Evolutionary conservation across 2,329 filamentous ascomycete species (phyloP).

Genomic region (Xylaria sp.): DNA sequence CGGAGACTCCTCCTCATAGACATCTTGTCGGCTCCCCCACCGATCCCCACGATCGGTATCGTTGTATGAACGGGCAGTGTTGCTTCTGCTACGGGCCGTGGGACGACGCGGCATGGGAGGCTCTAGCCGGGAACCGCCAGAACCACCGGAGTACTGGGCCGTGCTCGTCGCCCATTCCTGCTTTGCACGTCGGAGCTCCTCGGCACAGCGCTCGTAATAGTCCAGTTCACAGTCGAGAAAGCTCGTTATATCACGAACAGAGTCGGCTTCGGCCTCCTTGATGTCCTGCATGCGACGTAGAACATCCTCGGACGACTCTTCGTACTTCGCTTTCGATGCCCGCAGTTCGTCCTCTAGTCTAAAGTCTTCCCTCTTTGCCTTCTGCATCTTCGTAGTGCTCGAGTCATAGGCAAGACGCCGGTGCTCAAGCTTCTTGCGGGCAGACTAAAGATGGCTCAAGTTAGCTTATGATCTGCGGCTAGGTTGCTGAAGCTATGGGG

Average conservation of each 20-base stretch:
- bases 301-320: slow-evolving; percentile 92
- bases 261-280: slow-evolving; percentile 86
- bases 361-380: slow-evolving; percentile 92
- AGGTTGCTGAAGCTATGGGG: neutral
- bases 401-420: slow-evolving; percentile 90
- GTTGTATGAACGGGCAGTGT: slow-evolving; percentile 50
- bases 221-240: slow-evolving; percentile 89
- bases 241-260: slow-evolving; percentile 73
- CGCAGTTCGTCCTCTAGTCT: slow-evolving; percentile 90
- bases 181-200: slow-evolving; percentile 68
- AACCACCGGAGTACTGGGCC: slow-evolving; percentile 2
- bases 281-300: slow-evolving; percentile 93
- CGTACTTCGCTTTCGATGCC: slow-evolving; percentile 90
- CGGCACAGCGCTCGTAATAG: slow-evolving; percentile 88
- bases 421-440: slow-evolving; percentile 92
- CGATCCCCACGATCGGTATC: slow-evolving; percentile 42
- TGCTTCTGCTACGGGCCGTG: slow-evolving; percentile 47
- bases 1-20: slow-evolving; percentile 41
- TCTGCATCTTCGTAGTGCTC: slow-evolving; percentile 86
- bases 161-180: slow-evolving; percentile 46
- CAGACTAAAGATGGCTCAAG: slow-evolving; percentile 46
- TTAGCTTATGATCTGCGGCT: slow-evolving; percentile 14
- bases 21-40: slow-evolving; percentile 36
- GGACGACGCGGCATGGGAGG: slow-evolving; percentile 26
- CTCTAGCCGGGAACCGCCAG: slow-evolving; percentile 29